These are phyloP conservation scores for Corrigiola litoralis DNA, from an alignment of 179 eudicot genomes.

Conservation along the genomic window DNA sequence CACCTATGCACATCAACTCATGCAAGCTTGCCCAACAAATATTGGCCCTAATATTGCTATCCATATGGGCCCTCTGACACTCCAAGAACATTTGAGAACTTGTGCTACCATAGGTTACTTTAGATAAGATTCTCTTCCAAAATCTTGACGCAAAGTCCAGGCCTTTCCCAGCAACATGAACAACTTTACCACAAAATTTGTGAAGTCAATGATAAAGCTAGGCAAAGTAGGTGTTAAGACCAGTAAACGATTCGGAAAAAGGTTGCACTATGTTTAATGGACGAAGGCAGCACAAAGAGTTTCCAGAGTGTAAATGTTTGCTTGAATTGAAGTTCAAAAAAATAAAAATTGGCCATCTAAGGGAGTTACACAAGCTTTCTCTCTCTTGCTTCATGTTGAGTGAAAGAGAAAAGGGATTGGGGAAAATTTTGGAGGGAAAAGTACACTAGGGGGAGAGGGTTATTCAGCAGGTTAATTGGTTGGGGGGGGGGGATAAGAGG, in stretches of 20 bases:
- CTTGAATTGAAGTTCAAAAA: not conserved
- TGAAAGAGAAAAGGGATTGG: too few relatives aligned
- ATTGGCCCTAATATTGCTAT: slow-evolving; percentile 14
- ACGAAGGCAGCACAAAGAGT: not conserved
- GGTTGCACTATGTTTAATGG: slow-evolving; percentile 18
- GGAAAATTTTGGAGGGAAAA: too few relatives aligned
- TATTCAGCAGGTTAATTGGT: too few relatives aligned
- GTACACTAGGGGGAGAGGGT: too few relatives aligned
- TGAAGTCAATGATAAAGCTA: slow-evolving; percentile 13
- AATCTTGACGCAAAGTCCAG: slow-evolving; percentile 8
- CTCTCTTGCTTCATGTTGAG: too few relatives aligned
- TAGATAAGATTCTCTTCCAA: slow-evolving; percentile 16
- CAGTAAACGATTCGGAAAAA: slow-evolving; percentile 12
- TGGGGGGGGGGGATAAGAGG: too few relatives aligned
- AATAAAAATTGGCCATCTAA: too few relatives aligned
- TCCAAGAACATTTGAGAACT: slow-evolving; percentile 17
- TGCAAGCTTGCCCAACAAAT: slow-evolving; percentile 19
- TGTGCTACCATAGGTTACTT: slow-evolving; percentile 12
- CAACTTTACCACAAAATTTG: slow-evolving; percentile 7
- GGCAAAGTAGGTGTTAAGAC: slow-evolving; percentile 23
- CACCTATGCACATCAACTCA: slow-evolving; percentile 14
- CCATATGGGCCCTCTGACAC: slow-evolving; percentile 18
- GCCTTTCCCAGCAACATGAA: slow-evolving; percentile 17
- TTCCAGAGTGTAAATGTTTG: not conserved
- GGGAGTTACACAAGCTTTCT: too few relatives aligned